Evolutionary conservation across 2,329 filamentous ascomycete species (phyloP), one percentile per base, ranked within the genome.

Genomic region (Penicillium sp.): DNA sequence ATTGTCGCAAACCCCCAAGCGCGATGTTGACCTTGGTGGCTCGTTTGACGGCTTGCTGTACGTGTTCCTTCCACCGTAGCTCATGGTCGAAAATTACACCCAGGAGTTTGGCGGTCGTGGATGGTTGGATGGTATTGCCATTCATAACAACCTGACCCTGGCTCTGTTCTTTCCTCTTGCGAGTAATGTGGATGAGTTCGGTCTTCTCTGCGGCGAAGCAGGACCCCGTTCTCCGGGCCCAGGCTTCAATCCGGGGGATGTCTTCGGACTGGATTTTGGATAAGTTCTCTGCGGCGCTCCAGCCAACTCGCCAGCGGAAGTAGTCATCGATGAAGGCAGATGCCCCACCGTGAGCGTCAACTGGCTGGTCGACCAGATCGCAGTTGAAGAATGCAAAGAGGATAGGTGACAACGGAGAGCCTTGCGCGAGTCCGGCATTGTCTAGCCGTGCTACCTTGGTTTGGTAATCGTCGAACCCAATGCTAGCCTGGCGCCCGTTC

Each of bases 171-270:
- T 43, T 56, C 42, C 50, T 63, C 9, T 44, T 58, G 40, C 63
- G 54, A 1, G 63, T 70, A 2, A 71, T 38, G 43, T 71, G 59
- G 29, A 70, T 70, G 0, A 70, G 58, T 18, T 67, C 61, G 3
- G 61, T 69, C 47, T 71, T 69, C 29, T 67, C 60, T 0, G 60
- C 64, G 7, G 58, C 48, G 49, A 71, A 72, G 41, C 46, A 50
- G n/a, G n/a, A n/a, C n/a, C n/a, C n/a, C n/a, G n/a, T n/a, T n/a
- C n/a, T n/a, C n/a, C n/a, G n/a, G n/a, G n/a, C n/a, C n/a, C n/a
- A n/a, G n/a, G n/a, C n/a, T 38, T 65, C 34, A 26, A 69, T 66
- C 0, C 55, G 52, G 13, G 68, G 62, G 13, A 68, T 64, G 35
- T n/a, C n/a, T 65, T 67, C 57, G 19, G 53, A 41, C 35, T 63